phyloP scores from a whole-genome alignment of 805 yeast genomes.

The Candida corydali region DNA sequence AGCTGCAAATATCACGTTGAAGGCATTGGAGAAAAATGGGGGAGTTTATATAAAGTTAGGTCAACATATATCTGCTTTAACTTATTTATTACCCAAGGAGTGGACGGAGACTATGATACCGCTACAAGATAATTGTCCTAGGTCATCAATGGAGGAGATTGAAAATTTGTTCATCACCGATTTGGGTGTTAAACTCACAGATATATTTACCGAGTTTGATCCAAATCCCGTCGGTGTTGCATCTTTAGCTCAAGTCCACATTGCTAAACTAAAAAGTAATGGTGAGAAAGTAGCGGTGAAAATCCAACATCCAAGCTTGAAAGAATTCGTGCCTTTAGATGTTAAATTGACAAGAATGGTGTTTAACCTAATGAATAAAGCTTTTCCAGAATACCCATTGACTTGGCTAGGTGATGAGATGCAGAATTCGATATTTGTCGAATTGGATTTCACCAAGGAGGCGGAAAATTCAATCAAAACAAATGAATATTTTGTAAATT shows the following conservation, averaged over 20 bases:
- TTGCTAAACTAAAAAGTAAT: conserved; percentile 50
- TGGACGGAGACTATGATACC: conserved; percentile 97
- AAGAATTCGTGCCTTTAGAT: conserved; percentile 88
- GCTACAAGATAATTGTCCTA: conserved; percentile 86
- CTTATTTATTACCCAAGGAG: conserved; percentile 83
- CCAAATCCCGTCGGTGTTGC: conserved; percentile 89
- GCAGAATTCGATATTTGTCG: conserved; percentile 82
- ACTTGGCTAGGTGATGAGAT: conserved; percentile 96
- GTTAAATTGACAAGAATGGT: conserved; percentile 73
- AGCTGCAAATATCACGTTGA: conserved; percentile 76
- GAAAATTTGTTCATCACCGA: conserved; percentile 64
- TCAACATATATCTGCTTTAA: conserved; percentile 89
- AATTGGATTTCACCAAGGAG: conserved; percentile 82
- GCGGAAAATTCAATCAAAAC: conserved; percentile 79
- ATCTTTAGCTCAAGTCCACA: conserved; percentile 92
- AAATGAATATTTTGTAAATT: conserved; percentile 56
- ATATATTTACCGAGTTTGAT: conserved; percentile 63
- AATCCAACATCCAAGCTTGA: conserved; percentile 85
- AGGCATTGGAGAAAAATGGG: conserved; percentile 80
- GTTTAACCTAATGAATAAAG: conserved; percentile 64
- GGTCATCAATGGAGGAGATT: conserved; percentile 67
- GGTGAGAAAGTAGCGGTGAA: conserved; percentile 87
- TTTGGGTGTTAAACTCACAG: conserved; percentile 55
- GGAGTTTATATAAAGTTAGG: conserved; percentile 94
- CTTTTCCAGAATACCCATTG: conserved; percentile 91